phyloP scores from a whole-genome alignment of 257 asterid genomes.

The Anisodus acutangulus region DNA sequence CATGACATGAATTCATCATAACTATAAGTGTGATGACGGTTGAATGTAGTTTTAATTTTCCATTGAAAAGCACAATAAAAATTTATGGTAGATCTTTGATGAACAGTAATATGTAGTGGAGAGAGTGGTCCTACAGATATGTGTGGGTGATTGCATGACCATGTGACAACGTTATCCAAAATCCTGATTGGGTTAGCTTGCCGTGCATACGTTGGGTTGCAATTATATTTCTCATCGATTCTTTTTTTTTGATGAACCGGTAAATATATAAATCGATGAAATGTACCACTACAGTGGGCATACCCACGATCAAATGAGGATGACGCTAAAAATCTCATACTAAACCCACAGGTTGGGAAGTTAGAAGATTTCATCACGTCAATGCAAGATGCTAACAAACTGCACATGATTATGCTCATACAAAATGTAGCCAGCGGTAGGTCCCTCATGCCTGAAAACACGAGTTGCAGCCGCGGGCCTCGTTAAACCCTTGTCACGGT shows the following conservation, averaged over 20 bases:
- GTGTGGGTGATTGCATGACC: conserved; percentile 37
- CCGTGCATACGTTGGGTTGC: not conserved
- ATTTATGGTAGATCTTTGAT: conserved; percentile 33
- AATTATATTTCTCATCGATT: not conserved
- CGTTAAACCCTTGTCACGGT: too few relatives aligned
- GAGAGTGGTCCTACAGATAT: conserved; percentile 21
- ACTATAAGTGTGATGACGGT: not conserved
- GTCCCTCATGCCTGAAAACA: too few relatives aligned
- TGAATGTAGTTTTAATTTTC: not conserved
- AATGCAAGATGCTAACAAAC: too few relatives aligned
- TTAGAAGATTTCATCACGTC: too few relatives aligned
- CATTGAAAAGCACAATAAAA: conserved; percentile 15
- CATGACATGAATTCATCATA: not conserved
- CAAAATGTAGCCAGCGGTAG: too few relatives aligned
- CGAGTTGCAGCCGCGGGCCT: too few relatives aligned
- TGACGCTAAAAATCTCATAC: too few relatives aligned
- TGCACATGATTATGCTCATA: too few relatives aligned
- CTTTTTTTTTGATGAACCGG: not conserved
- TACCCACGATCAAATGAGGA: too few relatives aligned
- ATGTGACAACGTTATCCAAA: conserved; percentile 25
- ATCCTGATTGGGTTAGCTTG: conserved; percentile 15
- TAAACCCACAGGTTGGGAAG: too few relatives aligned
- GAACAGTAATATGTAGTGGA: conserved; percentile 30
- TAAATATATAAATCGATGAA: too few relatives aligned
- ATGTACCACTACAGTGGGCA: too few relatives aligned